phyloP scores from a whole-genome alignment of 2,329 filamentous ascomycete species.

The Alternaria gansuensis region DNA sequence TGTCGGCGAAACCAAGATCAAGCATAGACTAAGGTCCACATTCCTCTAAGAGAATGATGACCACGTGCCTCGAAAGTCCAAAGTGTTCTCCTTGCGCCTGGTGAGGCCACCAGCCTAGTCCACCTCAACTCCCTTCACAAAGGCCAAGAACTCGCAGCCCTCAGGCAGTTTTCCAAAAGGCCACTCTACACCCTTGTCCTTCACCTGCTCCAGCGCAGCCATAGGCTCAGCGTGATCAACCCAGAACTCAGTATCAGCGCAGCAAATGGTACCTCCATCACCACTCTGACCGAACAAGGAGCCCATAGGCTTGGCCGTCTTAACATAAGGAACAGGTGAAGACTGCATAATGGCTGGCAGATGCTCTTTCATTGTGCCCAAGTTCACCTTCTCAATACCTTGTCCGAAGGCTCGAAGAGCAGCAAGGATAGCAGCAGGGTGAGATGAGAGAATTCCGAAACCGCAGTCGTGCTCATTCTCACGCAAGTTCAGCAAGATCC shows the following conservation, averaged over 20 bases:
- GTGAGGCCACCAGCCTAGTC: too few species aligned
- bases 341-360: not conserved
- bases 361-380: not conserved
- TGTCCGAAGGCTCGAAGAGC: not conserved
- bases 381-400: not conserved
- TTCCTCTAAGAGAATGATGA: too few species aligned
- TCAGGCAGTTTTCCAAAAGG: conserved; percentile 8
- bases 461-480: not conserved
- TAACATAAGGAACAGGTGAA: not conserved
- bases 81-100: too few species aligned
- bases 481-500: not conserved
- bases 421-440: conserved; percentile 5
- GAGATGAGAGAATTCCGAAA: conserved; percentile 9
- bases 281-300: not conserved
- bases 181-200: not conserved
- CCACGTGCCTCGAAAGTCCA: too few species aligned
- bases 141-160: conserved; percentile 10
- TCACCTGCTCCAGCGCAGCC: not conserved
- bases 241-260: conserved; percentile 7
- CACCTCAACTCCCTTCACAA: not conserved
- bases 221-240: conserved; percentile 11
- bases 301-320: not conserved
- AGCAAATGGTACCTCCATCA: conserved; percentile 1
- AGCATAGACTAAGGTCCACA: too few species aligned
- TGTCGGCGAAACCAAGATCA: too few species aligned